A percentile compares a stretch with the other conserved stretches of the same genome.
These are phyloP conservation scores for Xanthoconium purpureum DNA, from an alignment of 768 basidiomycete genomes.

Conservation along the genomic window DNA sequence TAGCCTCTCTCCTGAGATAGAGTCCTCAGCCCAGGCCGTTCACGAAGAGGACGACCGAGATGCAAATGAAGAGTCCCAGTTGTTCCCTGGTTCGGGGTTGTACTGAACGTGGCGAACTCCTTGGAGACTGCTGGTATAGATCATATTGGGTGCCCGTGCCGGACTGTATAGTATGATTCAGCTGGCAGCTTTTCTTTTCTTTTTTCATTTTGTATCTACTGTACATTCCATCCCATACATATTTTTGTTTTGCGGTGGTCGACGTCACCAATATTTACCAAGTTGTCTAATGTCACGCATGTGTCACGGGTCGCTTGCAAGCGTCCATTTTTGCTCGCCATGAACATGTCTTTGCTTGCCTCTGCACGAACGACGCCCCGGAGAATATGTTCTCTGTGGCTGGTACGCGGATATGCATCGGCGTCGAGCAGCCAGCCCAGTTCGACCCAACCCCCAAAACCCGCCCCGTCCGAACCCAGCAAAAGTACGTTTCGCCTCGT, in stretches of 20 bases:
- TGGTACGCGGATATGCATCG: conserved; percentile 15
- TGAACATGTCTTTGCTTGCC: conserved; percentile 20
- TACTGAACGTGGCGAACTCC: conserved; percentile 26
- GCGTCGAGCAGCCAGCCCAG: conserved; percentile 2
- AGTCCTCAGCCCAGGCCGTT: conserved; percentile 4
- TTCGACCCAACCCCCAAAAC: neutral
- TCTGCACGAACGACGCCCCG: conserved; percentile 13
- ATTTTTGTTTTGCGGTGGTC: neutral
- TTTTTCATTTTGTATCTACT: conserved; percentile 28
- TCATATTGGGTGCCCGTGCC: conserved; percentile 3
- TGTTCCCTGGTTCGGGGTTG: conserved; percentile 44
- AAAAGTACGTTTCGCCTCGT: conserved; percentile 19
- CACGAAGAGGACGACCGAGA: conserved; percentile 23
- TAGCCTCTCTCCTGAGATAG: conserved; percentile 26
- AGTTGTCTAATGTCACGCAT: neutral
- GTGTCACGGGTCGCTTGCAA: neutral
- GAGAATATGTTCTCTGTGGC: conserved; percentile 4
- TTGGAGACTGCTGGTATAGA: neutral
- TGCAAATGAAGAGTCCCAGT: conserved; percentile 33
- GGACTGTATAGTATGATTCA: conserved; percentile 10
- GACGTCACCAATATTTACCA: neutral
- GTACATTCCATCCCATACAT: conserved; percentile 5
- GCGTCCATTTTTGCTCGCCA: neutral
- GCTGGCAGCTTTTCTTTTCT: conserved; percentile 3
- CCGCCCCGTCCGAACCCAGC: conserved; percentile 8